phyloP scores from a whole-genome alignment of 768 basidiomycete genomes.

The Russula sp. region DNA sequence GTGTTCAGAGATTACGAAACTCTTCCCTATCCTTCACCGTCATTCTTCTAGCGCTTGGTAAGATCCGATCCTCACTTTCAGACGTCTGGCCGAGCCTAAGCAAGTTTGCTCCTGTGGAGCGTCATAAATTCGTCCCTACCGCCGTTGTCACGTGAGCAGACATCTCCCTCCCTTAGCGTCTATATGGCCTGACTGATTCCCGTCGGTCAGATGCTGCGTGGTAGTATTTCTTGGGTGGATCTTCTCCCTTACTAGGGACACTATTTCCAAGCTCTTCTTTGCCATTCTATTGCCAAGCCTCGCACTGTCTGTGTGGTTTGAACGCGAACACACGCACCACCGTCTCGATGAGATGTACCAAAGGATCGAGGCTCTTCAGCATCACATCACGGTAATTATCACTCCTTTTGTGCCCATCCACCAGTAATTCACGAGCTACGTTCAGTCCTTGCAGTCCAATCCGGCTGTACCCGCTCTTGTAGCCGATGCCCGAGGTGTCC shows the following conservation, averaged over 20 bases:
- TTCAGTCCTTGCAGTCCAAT: background rate
- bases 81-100: background rate
- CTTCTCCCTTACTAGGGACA: background rate
- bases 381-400: background rate
- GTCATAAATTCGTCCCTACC: background rate
- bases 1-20: background rate
- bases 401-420: background rate
- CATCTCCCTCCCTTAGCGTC: background rate
- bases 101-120: background rate
- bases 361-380: background rate
- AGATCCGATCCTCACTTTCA: background rate
- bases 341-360: background rate
- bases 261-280: background rate
- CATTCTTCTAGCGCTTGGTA: too few species aligned
- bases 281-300: background rate
- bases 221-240: background rate
- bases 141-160: background rate
- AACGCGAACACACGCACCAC: background rate
- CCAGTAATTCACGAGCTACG: background rate
- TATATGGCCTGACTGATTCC: background rate
- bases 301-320: background rate
- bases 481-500: background rate
- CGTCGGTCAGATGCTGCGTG: background rate
- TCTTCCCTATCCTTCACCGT: too few species aligned
- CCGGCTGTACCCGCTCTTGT: background rate